Evolutionary conservation across 768 basidiomycete species (phyloP), one percentile per base, ranked within the genome.

Genomic region (Boletus barrowsii): DNA sequence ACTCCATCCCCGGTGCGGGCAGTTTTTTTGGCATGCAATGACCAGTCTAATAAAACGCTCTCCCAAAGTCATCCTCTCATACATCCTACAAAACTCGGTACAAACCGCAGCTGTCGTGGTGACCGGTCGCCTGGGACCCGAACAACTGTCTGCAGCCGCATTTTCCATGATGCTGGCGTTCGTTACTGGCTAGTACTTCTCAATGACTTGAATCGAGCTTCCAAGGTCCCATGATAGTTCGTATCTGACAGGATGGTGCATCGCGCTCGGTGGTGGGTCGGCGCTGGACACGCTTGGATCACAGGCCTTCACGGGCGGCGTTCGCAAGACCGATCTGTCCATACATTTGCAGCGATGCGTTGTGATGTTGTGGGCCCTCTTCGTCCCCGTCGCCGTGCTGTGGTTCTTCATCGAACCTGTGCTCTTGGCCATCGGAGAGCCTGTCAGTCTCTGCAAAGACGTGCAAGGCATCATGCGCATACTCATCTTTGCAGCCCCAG

Each of bases 281-380:
- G 87, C 86, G 9, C 75, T 90, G 35, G 88, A 90, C 65, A 90
- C 89, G 0, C 74, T 90, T 51, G 87, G 87, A 39, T 89, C 88
- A 1, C 86, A 88, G 62, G 81, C 88, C 2, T 91, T 84, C 70
- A 89, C 87, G 13, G 85, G 84, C 24, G 80, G 83, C 33, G 72
- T 61, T 53, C 75, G 66, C 47, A 74, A 77, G n/a, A 80, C 84
- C 8, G 86, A 87, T 61, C 74, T 91, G 10, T 86, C 87, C 4
- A 63, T 90, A 18, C 84, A 89, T 60, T 75, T 89, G 33, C 87
- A 90, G 66, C 76, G 89, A 59, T 88, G 86, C 59, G 65, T 88
- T 47, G 42, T 86, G 22, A 65, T 89, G 11, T 72, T 90, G 17
- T 87, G 84, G 79, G 54, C 79, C 0, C 72, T 90, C 24, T 76